A percentile compares a stretch with the other conserved stretches of the same genome.
These are phyloP conservation scores for Abortiporus biennis DNA, from an alignment of 1,284 basidiomycete genomes.

Conservation along the genomic window DNA sequence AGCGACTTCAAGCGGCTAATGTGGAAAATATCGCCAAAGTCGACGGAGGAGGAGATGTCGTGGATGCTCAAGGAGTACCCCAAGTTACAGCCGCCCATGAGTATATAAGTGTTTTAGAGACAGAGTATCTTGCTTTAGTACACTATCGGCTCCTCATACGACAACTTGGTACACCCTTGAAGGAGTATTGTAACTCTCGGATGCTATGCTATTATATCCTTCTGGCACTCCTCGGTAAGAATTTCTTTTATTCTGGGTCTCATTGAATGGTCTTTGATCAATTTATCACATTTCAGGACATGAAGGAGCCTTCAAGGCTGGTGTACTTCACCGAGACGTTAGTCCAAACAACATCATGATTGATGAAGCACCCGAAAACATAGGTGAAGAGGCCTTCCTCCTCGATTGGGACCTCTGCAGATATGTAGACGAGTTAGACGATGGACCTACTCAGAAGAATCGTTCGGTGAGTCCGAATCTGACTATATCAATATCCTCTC, in stretches of 20 bases:
- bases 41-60: slow-evolving; percentile 1
- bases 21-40: neutral
- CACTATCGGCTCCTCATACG: slow-evolving; percentile 2
- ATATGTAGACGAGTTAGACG: neutral
- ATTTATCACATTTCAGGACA: neutral
- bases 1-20: neutral
- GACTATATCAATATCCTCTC: neutral
- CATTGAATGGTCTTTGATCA: neutral
- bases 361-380: neutral
- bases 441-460: neutral
- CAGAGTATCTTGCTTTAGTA: neutral
- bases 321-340: slow-evolving; percentile 3
- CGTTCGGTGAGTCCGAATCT: neutral
- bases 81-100: neutral
- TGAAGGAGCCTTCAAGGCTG: neutral
- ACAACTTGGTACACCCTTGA: neutral
- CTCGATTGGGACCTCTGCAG: slow-evolving; percentile 5
- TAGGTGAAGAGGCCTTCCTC: neutral
- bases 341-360: slow-evolving; percentile 2
- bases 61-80: neutral
- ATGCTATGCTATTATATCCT: neutral
- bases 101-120: too few species aligned
- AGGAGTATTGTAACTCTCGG: neutral
- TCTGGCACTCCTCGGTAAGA: neutral
- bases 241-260: neutral